Conservation (phyloP, 2,329 filamentous ascomycete species). For the Exophiala mesophila region DNA sequence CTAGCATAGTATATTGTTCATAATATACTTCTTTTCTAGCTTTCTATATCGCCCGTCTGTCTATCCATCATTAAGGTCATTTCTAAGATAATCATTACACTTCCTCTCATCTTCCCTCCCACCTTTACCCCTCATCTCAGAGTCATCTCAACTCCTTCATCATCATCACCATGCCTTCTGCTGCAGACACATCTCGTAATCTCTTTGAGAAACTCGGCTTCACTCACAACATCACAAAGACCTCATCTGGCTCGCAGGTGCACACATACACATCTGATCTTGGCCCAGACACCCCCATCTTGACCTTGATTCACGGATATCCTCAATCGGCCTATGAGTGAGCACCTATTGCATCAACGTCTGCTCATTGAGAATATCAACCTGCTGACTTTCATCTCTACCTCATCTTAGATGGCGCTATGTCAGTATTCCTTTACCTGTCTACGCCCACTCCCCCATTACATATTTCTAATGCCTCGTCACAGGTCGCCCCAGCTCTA, state of each 20-base stretch:
- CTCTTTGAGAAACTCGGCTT: slow-evolving; percentile 14
- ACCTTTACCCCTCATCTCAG: no score
- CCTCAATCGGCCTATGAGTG: slow-evolving; percentile 26
- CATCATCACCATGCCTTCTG: slow-evolving; percentile 15
- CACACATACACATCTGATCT: slow-evolving; percentile 23
- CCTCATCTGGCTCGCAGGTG: slow-evolving; percentile 21
- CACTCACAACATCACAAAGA: slow-evolving; percentile 21
- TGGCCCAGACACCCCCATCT: slow-evolving; percentile 19
- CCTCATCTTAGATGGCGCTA: slow-evolving; percentile 11
- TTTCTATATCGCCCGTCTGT: no score
- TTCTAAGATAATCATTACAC: no score
- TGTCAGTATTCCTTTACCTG: slow-evolving; percentile 13
- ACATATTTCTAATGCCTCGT: no score
- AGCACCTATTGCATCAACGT: not conserved
- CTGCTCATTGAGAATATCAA: not conserved
- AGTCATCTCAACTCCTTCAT: no score
- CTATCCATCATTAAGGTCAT: no score
- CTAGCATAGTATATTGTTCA: no score
- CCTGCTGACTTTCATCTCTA: not conserved
- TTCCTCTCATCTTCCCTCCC: no score
- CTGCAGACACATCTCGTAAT: slow-evolving; percentile 12
- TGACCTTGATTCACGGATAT: slow-evolving; percentile 27
- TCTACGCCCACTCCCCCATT: no score
- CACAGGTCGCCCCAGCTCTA: slow-evolving; percentile 21
- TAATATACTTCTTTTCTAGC: no score